These are phyloP conservation scores for Canavalia ensiformis DNA, from an alignment of 306 rosid species.

Conservation along the genomic window DNA sequence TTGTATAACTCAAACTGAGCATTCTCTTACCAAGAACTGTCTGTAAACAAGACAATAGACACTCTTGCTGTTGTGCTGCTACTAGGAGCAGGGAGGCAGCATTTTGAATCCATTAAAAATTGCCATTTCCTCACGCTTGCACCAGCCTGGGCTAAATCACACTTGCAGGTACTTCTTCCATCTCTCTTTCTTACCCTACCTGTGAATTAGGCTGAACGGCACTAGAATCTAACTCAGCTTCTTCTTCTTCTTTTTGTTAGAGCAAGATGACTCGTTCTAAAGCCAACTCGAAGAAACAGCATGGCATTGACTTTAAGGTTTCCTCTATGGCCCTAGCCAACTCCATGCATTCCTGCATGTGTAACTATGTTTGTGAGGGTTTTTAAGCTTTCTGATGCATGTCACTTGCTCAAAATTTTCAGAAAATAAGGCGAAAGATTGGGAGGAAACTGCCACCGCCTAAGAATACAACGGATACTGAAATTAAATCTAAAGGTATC, in stretches of 20 bases:
- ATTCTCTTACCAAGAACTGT: too few relatives aligned
- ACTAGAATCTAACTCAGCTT: not conserved
- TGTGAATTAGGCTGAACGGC: not conserved
- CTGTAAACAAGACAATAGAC: too few relatives aligned
- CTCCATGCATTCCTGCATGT: not conserved
- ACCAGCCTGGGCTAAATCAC: not conserved
- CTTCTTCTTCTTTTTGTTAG: not conserved
- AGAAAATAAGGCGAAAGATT: constrained; percentile 88
- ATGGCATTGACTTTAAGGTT: constrained; percentile 86
- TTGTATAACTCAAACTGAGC: too few relatives aligned
- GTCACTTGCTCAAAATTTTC: constrained; percentile 18
- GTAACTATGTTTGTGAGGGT: not conserved
- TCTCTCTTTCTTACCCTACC: not conserved
- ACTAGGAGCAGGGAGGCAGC: too few relatives aligned
- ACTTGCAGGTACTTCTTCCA: not conserved
- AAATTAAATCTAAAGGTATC: constrained; percentile 85
- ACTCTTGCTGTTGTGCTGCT: too few relatives aligned
- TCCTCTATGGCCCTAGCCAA: not conserved
- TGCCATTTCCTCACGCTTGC: not conserved
- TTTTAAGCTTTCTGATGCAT: not conserved
- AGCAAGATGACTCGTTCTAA: constrained; percentile 68
- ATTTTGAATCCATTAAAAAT: too few relatives aligned
- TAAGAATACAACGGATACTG: constrained; percentile 81
- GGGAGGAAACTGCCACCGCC: constrained; percentile 92
- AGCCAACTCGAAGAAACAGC: constrained; percentile 68